Percentiles rank a stretch among this genome's conserved stretches.
Conservation (phyloP, 257 asterid genomes). For the Solanum rostratum region DNA sequence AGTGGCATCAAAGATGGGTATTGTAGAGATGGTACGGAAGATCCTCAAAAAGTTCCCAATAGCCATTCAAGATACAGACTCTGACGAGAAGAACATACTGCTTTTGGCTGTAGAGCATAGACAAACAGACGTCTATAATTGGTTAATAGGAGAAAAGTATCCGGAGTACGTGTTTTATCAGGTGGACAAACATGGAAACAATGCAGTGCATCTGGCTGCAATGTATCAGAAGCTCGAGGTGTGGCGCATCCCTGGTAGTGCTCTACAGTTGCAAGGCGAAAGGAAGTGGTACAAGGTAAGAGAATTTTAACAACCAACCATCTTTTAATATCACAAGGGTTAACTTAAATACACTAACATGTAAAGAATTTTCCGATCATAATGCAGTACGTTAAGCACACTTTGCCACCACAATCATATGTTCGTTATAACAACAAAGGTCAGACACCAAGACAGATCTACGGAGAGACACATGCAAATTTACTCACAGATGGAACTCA, state of each 20-base stretch:
- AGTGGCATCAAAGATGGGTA: constrained; percentile 48
- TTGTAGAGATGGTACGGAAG: constrained; percentile 36
- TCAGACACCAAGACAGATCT: constrained; percentile 28
- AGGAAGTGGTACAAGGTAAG: constrained; percentile 50
- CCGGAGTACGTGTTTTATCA: constrained; percentile 32
- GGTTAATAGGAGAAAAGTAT: constrained; percentile 4
- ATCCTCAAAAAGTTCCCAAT: constrained; percentile 25
- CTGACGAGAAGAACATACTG: constrained; percentile 33
- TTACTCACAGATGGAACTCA: constrained; percentile 24
- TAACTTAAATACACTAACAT: background rate
- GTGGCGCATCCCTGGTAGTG: constrained; percentile 58
- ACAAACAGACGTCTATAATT: constrained; percentile 25
- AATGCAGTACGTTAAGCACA: constrained; percentile 41
- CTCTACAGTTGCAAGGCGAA: constrained; percentile 57
- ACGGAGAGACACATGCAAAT: constrained; percentile 16
- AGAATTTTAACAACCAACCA: background rate
- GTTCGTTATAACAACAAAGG: constrained; percentile 23
- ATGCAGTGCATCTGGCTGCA: constrained; percentile 47
- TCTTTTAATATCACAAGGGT: background rate
- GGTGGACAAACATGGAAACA: constrained; percentile 32
- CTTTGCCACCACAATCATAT: constrained; percentile 16
- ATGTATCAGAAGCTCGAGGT: constrained; percentile 15
- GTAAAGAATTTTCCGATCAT: background rate
- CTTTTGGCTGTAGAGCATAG: constrained; percentile 44
- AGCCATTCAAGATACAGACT: constrained; percentile 41